A percentile compares a stretch with the other conserved stretches of the same genome.
phyloP scores from a whole-genome alignment of 108 stramenopile species.

The Parietichytrium sp. region DNA sequence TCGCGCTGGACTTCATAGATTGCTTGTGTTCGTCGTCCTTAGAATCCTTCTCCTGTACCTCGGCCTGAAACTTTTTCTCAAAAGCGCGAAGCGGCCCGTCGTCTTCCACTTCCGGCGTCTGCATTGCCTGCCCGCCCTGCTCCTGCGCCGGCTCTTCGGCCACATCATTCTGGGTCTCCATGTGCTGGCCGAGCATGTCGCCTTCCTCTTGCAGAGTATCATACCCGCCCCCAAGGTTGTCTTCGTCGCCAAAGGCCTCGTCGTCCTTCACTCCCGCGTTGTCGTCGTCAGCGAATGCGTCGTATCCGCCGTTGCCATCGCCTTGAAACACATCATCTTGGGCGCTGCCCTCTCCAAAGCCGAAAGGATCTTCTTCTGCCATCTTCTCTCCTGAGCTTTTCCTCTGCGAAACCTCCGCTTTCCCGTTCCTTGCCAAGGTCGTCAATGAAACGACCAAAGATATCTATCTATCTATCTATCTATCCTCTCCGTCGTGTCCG shows the following conservation, averaged over 20 bases:
- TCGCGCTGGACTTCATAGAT: neutral
- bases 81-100: conserved; percentile 20
- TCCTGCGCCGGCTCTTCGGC: neutral
- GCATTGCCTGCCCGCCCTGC: neutral
- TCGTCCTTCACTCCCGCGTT: neutral
- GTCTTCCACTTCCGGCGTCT: neutral
- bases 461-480: too few species aligned
- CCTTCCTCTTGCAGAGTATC: neutral
- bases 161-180: neutral
- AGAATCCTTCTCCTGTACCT: conserved; percentile 21
- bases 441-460: too few species aligned
- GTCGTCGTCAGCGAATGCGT: neutral
- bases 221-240: neutral
- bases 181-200: neutral
- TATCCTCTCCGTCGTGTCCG: too few species aligned
- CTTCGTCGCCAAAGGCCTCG: conserved; percentile 1
- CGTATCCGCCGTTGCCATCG: neutral
- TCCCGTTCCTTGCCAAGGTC: too few species aligned
- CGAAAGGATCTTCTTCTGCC: conserved; percentile 32
- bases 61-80: conserved; percentile 20
- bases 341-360: conserved; percentile 17
- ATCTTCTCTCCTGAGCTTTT: too few species aligned
- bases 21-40: neutral
- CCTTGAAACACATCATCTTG: neutral
- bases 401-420: too few species aligned